Base-by-base conservation (phyloP, 306 rosid genomes). In the Coriaria nepalensis region DNA sequence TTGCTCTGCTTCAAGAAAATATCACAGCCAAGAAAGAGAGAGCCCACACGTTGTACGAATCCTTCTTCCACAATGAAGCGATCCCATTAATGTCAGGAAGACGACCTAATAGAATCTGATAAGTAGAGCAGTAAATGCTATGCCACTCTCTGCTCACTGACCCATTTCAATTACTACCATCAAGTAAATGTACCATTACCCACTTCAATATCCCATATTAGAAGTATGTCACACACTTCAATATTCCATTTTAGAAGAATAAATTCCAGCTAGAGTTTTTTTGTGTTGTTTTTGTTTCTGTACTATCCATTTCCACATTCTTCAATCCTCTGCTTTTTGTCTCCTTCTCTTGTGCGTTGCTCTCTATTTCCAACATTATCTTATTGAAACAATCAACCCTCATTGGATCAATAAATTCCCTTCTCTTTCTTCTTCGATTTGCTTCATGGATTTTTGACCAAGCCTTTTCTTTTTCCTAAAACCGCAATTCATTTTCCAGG, bases 11-110 rank as follows among this genome's bases (percentile, higher is more conserved):
- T 20, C 29, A 20, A 20, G 29, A 20, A n/a, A n/a, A n/a, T n/a
- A n/a, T 20, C 29, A 20, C 29, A 20, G 29, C 29, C 29, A 20
- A 20, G 29, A 20, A n/a, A n/a, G 29, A 20, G 29, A 20, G 29
- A 20, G 3, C 29, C 29, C 29, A 20, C 29, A 20, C 46, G 45
- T 42, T 47, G 56, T 14, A 6, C 37, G 43, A 33, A 45, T 58
- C 7, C 36, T 52, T 59, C 57, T 56, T 20, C 4, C 36, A 34
- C 9, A 5, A 37, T 8, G 43, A 47, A 20, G 43, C 43, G 68
- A 46, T 58, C 66, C 74, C 62, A 62, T 69, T 65, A 47, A 77
- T 77, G 77, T 60, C 65, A 52, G 39, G 47, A 55, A 10, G 37
- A 48, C 55, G 5, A 32, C 45, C 61, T 44, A 43, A 15, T 51